These are phyloP conservation scores for Pleurotus ostreatus DNA, from an alignment of 768 basidiomycete genomes.

Conservation along the genomic window DNA sequence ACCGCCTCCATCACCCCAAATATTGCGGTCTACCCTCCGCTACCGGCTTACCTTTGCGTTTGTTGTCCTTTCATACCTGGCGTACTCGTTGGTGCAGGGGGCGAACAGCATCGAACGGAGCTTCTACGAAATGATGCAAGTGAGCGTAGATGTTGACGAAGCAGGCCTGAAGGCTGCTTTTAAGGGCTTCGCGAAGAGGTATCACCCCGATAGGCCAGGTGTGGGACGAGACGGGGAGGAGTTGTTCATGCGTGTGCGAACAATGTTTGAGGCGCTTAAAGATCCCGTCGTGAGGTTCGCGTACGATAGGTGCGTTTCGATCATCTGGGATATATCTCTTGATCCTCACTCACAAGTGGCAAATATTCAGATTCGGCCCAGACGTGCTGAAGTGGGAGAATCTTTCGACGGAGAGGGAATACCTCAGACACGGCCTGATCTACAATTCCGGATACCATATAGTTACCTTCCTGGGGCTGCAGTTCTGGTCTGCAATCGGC, in stretches of 20 bases:
- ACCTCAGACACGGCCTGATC: conserved; percentile 60
- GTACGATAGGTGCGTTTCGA: conserved; percentile 67
- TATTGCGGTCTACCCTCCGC: conserved; percentile 47
- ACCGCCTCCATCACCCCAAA: conserved; percentile 35
- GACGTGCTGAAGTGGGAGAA: conserved; percentile 64
- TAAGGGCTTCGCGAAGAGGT: conserved; percentile 64
- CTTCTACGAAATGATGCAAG: conserved; percentile 74
- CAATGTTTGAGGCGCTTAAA: conserved; percentile 76
- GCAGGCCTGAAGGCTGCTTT: conserved; percentile 67
- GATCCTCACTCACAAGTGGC: not conserved
- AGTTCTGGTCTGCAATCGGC: conserved; percentile 62
- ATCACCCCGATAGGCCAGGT: conserved; percentile 74
- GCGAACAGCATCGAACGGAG: conserved; percentile 59
- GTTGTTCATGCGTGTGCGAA: conserved; percentile 65
- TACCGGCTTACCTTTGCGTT: conserved; percentile 60
- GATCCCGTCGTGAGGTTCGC: conserved; percentile 78
- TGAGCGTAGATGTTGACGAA: conserved; percentile 61
- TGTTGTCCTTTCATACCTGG: conserved; percentile 63
- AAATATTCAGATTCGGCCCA: conserved; percentile 63
- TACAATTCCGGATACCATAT: conserved; percentile 66
- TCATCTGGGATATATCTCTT: not conserved
- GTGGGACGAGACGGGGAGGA: conserved; percentile 54
- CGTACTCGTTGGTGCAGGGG: conserved; percentile 60
- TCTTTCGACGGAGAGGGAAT: conserved; percentile 68
- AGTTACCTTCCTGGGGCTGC: conserved; percentile 48